Percentiles rank a stretch among this genome's conserved stretches.
Conservation (phyloP, 768 basidiomycete species). For the Amanita muscaria region DNA sequence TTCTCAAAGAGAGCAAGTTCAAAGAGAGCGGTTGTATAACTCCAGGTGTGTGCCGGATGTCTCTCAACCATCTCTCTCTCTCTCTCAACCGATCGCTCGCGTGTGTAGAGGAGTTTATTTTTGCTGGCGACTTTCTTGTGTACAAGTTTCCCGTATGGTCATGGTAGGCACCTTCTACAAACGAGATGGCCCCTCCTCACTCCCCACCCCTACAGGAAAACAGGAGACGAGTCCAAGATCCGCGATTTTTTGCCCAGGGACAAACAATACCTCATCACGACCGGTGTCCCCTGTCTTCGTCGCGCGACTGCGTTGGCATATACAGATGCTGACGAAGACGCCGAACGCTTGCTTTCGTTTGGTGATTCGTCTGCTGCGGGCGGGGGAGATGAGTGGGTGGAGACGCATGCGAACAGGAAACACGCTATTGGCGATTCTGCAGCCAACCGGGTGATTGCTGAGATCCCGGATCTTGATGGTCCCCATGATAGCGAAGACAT, state of each 20-base stretch:
- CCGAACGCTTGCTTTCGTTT: slow-evolving; percentile 84
- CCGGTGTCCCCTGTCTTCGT: slow-evolving; percentile 94
- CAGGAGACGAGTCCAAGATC: slow-evolving; percentile 76
- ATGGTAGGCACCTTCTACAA: slow-evolving; percentile 49
- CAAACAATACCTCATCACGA: slow-evolving; percentile 94
- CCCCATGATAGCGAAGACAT: slow-evolving; percentile 34
- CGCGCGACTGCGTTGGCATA: slow-evolving; percentile 89
- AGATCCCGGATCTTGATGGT: slow-evolving; percentile 81
- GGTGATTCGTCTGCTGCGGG: slow-evolving; percentile 50
- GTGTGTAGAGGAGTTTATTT: slow-evolving; percentile 94
- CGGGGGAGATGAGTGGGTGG: slow-evolving; percentile 92
- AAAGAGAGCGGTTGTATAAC: slow-evolving; percentile 97
- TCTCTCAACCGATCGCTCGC: slow-evolving; percentile 11
- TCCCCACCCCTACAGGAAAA: slow-evolving; percentile 55
- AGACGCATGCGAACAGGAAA: slow-evolving; percentile 85
- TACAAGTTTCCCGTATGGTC: slow-evolving; percentile 99
- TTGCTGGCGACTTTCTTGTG: slow-evolving; percentile 91
- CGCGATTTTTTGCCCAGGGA: slow-evolving; percentile 91
- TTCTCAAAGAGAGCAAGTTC: slow-evolving; percentile 96
- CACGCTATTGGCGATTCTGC: slow-evolving; percentile 36
- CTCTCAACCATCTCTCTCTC: background rate
- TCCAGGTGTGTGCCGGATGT: slow-evolving; percentile 49
- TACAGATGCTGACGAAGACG: slow-evolving; percentile 94
- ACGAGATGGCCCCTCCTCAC: slow-evolving; percentile 2
- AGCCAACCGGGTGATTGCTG: slow-evolving; percentile 60